Evolutionary conservation across 2,329 filamentous ascomycete species (phyloP).

Genomic region (Huntiella decipiens): DNA sequence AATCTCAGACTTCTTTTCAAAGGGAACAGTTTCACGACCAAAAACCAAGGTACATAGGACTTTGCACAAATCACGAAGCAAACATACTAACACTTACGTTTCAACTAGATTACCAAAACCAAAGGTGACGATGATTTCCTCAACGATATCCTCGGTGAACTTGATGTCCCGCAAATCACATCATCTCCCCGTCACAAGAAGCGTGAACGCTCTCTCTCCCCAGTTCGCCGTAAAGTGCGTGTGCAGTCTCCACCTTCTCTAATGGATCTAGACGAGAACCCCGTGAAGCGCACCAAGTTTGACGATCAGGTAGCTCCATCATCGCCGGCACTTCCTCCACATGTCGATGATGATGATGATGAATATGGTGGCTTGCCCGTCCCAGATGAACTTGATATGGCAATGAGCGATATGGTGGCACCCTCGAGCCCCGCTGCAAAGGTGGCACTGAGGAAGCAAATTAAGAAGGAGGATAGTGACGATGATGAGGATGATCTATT

Average conservation of each 20-base stretch:
- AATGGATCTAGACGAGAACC: conserved; percentile 23
- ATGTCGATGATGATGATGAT: conserved; percentile 33
- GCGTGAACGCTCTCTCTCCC: conserved; percentile 43
- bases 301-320: conserved; percentile 25
- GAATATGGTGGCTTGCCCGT: conserved; percentile 35
- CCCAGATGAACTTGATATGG: conserved; percentile 47
- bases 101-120: conserved; percentile 47
- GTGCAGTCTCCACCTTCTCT: conserved; percentile 54
- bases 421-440: conserved; percentile 77
- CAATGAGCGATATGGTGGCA: conserved; percentile 56
- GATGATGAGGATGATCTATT: conserved; percentile 69
- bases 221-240: conserved; percentile 59
- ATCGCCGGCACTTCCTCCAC: conserved; percentile 27
- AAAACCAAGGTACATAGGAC: conserved; percentile 55
- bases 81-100: conserved; percentile 2
- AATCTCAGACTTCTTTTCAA: conserved; percentile 88
- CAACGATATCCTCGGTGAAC: conserved; percentile 63
- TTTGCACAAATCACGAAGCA: neutral
- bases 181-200: conserved; percentile 35
- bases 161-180: conserved; percentile 40
- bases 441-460: conserved; percentile 49
- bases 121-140: conserved; percentile 83
- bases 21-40: conserved; percentile 44
- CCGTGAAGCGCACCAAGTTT: conserved; percentile 38
- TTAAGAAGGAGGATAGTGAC: conserved; percentile 40